Base-by-base conservation (phyloP, 768 basidiomycete genomes). In the Cantharellus cinnabarinus region DNA sequence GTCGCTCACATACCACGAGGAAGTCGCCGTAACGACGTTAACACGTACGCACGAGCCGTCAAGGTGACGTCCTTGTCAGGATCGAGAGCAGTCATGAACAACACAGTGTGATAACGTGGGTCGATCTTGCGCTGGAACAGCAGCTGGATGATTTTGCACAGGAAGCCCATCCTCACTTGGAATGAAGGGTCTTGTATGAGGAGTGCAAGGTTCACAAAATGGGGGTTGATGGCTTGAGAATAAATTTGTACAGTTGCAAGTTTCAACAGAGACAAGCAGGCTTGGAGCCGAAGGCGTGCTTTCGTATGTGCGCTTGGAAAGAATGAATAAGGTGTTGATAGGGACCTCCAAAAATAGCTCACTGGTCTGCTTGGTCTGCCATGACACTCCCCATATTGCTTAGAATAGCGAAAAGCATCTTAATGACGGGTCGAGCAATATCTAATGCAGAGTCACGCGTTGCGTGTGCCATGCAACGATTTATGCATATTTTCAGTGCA, bases 1-100 rank as follows among this genome's bases (percentile, higher is more conserved):
- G 10, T 48, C 29, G 44, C 44, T 10, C 29, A 48, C 44, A 48
- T 48, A 29, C 20, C 20, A 29, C 20, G 20, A 29, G 20, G 20
- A 29, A 29, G 20, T 29, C 20, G 20, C 20, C 20, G 20, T 29
- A 29, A 29, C 20, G 20, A 29, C 20, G 20, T 29, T 29, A 29
- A 29, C 20, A 29, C 20, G 20, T 29, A 29, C 20, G 20, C 10
- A 54, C 77, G 63, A 59, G 86, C 90, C 71, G 79, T 74, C 37
- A 68, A 70, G 63, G 79, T 81, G 38, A 91, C 76, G 60, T 97
- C 93, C 34, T 69, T 68, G 62, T 97, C 94, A 0, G 93, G 93
- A 68, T 99, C 95, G 64, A 89, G 83, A 0, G 91, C 83, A 0
- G 86, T 82, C 51, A 99, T 71, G 72, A 95, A 90, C 3, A 87